Evolutionary conservation across 768 basidiomycete species (phyloP).

Genomic region (Tylopilus sp.): DNA sequence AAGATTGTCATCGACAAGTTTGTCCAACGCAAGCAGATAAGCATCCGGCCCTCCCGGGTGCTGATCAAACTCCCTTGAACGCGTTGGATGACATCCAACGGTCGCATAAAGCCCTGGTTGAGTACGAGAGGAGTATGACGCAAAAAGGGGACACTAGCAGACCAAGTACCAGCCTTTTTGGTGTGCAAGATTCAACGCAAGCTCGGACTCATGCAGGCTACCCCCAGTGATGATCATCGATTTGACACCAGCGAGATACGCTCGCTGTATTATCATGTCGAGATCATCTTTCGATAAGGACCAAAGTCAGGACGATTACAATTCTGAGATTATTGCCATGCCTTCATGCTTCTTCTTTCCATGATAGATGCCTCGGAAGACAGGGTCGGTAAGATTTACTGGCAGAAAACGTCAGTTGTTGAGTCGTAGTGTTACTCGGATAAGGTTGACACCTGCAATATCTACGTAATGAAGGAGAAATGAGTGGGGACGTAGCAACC

Average conservation of each 20-base stretch:
- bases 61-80: conserved; percentile 62
- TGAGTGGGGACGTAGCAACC: background rate
- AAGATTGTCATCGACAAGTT: conserved; percentile 47
- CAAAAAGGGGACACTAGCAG: background rate
- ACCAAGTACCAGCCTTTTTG: conserved; percentile 41
- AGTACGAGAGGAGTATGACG: background rate
- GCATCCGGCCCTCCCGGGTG: conserved; percentile 52
- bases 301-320: background rate
- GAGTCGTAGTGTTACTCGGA: background rate
- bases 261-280: conserved; percentile 51
- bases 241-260: conserved; percentile 56
- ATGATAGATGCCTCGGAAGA: conserved; percentile 51
- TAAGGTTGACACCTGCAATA: conserved; percentile 34
- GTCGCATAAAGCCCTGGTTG: conserved; percentile 62
- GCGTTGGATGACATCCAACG: conserved; percentile 78
- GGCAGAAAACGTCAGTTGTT: background rate
- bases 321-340: conserved; percentile 12
- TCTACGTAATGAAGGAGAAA: conserved; percentile 26
- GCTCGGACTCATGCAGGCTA: conserved; percentile 57
- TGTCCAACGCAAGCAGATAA: conserved; percentile 59
- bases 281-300: conserved; percentile 59
- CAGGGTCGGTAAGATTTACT: conserved; percentile 57
- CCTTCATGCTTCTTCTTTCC: conserved; percentile 51
- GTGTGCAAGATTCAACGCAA: conserved; percentile 59
- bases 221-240: conserved; percentile 78